A percentile compares a stretch with the other conserved stretches of the same genome.
Conservation (phyloP, 805 yeast genomes). For the Zygoascus ofunaensis region DNA sequence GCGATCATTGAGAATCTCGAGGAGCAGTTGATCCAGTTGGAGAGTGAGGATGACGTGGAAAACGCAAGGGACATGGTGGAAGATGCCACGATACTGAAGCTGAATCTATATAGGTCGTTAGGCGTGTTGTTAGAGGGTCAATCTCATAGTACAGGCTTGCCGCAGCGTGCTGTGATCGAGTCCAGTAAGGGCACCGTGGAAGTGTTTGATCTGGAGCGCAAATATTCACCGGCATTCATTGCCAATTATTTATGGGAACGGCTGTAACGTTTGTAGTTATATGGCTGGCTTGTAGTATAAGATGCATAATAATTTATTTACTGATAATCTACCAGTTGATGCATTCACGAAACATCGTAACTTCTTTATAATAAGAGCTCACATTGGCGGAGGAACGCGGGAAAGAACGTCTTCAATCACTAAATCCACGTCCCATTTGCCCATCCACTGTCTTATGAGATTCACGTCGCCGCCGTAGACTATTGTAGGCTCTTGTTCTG, state of each 20-base stretch:
- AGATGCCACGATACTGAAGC: constrained; percentile 15
- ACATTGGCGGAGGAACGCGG: constrained; percentile 46
- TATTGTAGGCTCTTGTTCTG: constrained; percentile 43
- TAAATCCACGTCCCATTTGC: constrained; percentile 38
- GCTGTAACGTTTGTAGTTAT: constrained; percentile 2
- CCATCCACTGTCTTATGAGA: constrained; percentile 34
- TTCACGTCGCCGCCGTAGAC: constrained; percentile 47
- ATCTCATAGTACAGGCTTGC: neutral
- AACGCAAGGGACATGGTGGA: constrained; percentile 11
- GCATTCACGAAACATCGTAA: too few species aligned
- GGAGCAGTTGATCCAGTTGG: constrained; percentile 16
- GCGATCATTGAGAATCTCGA: constrained; percentile 15
- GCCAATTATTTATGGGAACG: constrained; percentile 72
- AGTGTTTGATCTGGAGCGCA: constrained; percentile 28
- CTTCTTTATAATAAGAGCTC: too few species aligned
- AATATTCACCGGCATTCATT: constrained; percentile 58
- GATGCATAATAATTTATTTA: too few species aligned
- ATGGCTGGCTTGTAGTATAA: constrained; percentile 11
- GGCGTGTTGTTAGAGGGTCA: constrained; percentile 18
- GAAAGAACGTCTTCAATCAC: constrained; percentile 45
- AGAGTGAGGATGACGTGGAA: constrained; percentile 12
- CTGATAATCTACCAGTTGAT: too few species aligned
- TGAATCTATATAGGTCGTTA: constrained; percentile 19
- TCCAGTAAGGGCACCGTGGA: constrained; percentile 15
- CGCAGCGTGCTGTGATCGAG: constrained; percentile 17